Evolutionary conservation across 768 basidiomycete genomes (phyloP), one percentile per base, ranked within the genome.

Genomic region (Amanita thiersii): DNA sequence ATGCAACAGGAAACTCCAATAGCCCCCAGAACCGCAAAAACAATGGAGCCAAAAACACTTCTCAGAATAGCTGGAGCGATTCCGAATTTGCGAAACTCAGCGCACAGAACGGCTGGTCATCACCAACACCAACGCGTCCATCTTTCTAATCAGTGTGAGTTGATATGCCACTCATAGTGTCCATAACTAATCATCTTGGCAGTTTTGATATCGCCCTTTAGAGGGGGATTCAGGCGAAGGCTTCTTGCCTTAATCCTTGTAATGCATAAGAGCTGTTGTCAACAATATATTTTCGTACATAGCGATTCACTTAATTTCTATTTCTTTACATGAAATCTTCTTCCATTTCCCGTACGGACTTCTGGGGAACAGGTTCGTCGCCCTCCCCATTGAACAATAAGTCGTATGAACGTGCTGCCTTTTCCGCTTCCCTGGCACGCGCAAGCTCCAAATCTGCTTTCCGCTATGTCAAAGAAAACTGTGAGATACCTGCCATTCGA

Each of bases 321-420:
- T 31, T 37, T 32, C 23, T 42, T 72, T 63, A 90, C 85, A 91
- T 91, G 56, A 91, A 91, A 56, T 91, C 88, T 37, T 91, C 87
- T 57, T 89, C 86, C 53, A 88, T 64, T 52, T 87, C 88, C 50
- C 74, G 71, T 9, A 77, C 84, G 2, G 78, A 79, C 59, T 76
- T 75, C 49, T 64, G 63, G 17, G 66, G 68, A 8, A 45, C 65
- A 14, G 64, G 68, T 8, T 78, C 75, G 19, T 79, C 78, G 42
- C 72, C 73, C 33, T 79, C 76, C 2, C 69, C 81, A 18, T 72
- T 72, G 63, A 85, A 88, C 38, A 97, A 63, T 0, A 72, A 66
- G 56, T 91, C 89, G 48, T 97, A 98, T 2, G 84, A 88, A n/a
- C 81, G 66, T 6, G 86, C 81, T 12, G 82, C 81, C 54, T 93